A percentile compares a stretch with the other conserved stretches of the same genome.
Conservation (phyloP, 2,329 filamentous ascomycete species). For the Colletotrichum lindemuthianum region DNA sequence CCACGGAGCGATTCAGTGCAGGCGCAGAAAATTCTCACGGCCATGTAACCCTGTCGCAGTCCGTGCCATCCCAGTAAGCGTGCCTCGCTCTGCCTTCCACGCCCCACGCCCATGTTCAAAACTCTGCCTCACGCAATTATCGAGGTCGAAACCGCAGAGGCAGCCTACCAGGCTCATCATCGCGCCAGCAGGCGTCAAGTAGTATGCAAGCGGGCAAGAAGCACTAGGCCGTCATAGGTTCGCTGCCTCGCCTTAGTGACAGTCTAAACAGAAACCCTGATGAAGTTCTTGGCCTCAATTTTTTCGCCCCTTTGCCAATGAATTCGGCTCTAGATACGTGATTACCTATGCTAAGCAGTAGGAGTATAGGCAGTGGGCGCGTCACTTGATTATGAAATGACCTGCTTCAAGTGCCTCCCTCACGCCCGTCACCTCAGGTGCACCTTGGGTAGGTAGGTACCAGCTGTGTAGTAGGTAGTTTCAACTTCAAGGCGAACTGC, state of each 20-base stretch:
- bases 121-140: slow-evolving; percentile 23
- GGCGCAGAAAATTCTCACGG: slow-evolving; percentile 33
- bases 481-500: no score
- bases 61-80: slow-evolving; percentile 9
- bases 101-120: not conserved
- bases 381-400: no score
- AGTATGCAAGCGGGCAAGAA: slow-evolving; percentile 20
- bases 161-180: not conserved
- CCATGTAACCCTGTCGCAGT: slow-evolving; percentile 8
- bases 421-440: no score
- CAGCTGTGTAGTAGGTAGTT: no score
- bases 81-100: not conserved
- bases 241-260: not conserved
- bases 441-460: no score
- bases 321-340: no score
- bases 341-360: no score
- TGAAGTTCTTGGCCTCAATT: slow-evolving; percentile 2
- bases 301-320: not conserved
- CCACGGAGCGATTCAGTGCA: slow-evolving; percentile 33
- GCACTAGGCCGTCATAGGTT: slow-evolving; percentile 10
- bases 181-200: not conserved
- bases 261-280: no score
- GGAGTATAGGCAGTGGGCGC: no score
- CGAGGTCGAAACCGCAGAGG: slow-evolving; percentile 7
- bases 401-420: no score